Percentiles rank a stretch among this genome's conserved stretches.
Conservation (phyloP, 2,329 filamentous ascomycete species). For the Paracoccidioides brasiliensis region DNA sequence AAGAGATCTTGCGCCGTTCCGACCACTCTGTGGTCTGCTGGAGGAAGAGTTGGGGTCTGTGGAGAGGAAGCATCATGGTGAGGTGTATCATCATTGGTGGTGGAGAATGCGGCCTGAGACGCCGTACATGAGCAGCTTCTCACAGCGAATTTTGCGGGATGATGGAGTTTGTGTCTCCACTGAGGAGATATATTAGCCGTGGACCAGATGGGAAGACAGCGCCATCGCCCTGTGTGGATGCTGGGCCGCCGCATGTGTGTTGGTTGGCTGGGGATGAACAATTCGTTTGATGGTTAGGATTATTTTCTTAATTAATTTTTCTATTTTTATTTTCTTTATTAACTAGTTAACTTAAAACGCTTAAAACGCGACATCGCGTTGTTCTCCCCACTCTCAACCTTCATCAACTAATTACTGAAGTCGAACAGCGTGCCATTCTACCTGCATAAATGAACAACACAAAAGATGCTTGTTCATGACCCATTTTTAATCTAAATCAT, state of each 20-base stretch:
- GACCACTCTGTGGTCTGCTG: conserved; percentile 39
- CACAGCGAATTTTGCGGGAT: conserved; percentile 7
- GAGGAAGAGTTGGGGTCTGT: conserved; percentile 15
- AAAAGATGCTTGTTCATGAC: neutral
- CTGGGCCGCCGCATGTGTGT: conserved; percentile 9
- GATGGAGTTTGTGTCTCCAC: conserved; percentile 3
- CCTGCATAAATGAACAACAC: neutral
- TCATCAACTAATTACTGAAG: no score
- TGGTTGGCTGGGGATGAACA: neutral
- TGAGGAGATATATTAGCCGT: neutral
- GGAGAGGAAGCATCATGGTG: conserved; percentile 7
- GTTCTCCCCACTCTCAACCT: no score
- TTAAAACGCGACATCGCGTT: no score
- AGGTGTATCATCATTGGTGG: conserved; percentile 14
- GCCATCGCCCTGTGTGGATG: conserved; percentile 9
- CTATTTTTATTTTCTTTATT: no score
- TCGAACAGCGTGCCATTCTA: no score
- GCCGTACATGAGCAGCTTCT: conserved; percentile 21
- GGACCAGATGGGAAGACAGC: conserved; percentile 3
- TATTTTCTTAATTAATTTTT: neutral
- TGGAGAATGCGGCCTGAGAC: conserved; percentile 4
- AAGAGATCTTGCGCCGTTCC: conserved; percentile 57
- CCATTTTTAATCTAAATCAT: neutral
- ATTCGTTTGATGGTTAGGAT: neutral
- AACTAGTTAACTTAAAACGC: no score